These are phyloP conservation scores for Microthlaspi erraticum DNA, from an alignment of 345 rosid species.

Conservation along the genomic window DNA sequence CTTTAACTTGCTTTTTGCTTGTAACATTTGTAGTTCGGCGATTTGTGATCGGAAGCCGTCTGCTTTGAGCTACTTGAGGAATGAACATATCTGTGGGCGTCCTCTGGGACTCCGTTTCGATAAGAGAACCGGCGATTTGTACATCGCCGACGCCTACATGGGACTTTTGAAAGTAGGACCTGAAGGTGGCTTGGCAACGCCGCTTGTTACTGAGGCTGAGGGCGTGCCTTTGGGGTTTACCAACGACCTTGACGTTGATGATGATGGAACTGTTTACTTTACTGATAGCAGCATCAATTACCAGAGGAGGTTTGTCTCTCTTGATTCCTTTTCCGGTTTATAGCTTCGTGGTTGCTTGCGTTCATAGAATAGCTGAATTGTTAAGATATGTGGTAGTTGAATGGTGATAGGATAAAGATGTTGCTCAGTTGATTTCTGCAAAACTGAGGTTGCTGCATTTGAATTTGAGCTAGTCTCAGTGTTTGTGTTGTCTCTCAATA, in stretches of 20 bases:
- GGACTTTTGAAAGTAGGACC: constrained; percentile 94
- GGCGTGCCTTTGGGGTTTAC: constrained; percentile 80
- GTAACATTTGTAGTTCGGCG: constrained; percentile 56
- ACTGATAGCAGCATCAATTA: constrained; percentile 86
- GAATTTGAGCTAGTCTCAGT: background rate
- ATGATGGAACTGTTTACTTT: constrained; percentile 82
- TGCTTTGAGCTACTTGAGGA: constrained; percentile 61
- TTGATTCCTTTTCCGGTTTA: constrained; percentile 4
- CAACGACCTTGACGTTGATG: constrained; percentile 90
- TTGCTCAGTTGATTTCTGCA: background rate
- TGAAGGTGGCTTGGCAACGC: constrained; percentile 82
- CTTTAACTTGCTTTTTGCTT: background rate
- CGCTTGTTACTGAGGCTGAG: constrained; percentile 76
- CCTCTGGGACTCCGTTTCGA: constrained; percentile 90
- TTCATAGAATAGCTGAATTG: background rate
- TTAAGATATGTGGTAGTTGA: background rate
- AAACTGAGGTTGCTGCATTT: background rate
- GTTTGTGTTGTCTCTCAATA: background rate
- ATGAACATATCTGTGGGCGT: constrained; percentile 95
- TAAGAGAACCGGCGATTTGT: constrained; percentile 79
- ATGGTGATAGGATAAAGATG: background rate
- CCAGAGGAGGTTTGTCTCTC: constrained; percentile 68
- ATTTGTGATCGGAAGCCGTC: constrained; percentile 76
- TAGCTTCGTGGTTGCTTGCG: background rate
- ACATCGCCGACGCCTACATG: constrained; percentile 91